Evolutionary conservation across 2,329 filamentous ascomycete genomes (phyloP).

Genomic region (Camillea tinctor): DNA sequence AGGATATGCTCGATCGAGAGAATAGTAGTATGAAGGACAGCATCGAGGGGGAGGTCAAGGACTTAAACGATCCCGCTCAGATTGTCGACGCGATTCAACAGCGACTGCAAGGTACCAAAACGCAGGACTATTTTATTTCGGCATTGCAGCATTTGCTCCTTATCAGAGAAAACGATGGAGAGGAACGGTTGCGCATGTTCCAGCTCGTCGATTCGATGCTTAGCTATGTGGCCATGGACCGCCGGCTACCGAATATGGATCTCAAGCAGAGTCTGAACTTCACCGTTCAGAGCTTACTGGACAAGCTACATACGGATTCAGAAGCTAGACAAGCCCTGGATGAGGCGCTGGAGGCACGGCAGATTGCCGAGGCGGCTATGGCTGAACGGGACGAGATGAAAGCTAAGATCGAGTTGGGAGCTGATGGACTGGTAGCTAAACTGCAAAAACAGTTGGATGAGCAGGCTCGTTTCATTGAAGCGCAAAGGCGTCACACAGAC

Average conservation of each 20-base stretch:
- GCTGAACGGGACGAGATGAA: slow-evolving; percentile 95
- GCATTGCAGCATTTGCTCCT: slow-evolving; percentile 93
- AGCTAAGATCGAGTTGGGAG: slow-evolving; percentile 82
- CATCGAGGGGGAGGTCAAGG: slow-evolving; percentile 81
- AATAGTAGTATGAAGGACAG: slow-evolving; percentile 87
- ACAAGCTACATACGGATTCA: slow-evolving; percentile 94
- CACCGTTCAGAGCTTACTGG: slow-evolving; percentile 90
- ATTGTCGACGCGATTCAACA: slow-evolving; percentile 92
- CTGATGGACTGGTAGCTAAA: slow-evolving; percentile 89
- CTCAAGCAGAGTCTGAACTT: slow-evolving; percentile 97
- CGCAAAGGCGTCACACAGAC: slow-evolving; percentile 82
- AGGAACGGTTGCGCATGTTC: slow-evolving; percentile 92
- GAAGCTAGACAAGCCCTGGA: slow-evolving; percentile 91
- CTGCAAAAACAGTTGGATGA: slow-evolving; percentile 93
- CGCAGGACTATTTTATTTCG: slow-evolving; percentile 94
- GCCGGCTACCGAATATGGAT: slow-evolving; percentile 92
- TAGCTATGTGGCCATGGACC: slow-evolving; percentile 98
- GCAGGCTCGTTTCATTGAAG: slow-evolving; percentile 84
- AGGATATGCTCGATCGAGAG: slow-evolving; percentile 91
- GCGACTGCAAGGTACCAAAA: slow-evolving; percentile 77
- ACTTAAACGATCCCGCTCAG: slow-evolving; percentile 88
- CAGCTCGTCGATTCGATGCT: slow-evolving; percentile 98
- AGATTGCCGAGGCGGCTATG: slow-evolving; percentile 93
- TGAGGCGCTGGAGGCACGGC: slow-evolving; percentile 84
- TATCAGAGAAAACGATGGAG: slow-evolving; percentile 85